Evolutionary conservation across 164 flowering plant species (phyloP), one percentile per base, ranked within the genome.

Genomic region (Vitis rupestris): DNA sequence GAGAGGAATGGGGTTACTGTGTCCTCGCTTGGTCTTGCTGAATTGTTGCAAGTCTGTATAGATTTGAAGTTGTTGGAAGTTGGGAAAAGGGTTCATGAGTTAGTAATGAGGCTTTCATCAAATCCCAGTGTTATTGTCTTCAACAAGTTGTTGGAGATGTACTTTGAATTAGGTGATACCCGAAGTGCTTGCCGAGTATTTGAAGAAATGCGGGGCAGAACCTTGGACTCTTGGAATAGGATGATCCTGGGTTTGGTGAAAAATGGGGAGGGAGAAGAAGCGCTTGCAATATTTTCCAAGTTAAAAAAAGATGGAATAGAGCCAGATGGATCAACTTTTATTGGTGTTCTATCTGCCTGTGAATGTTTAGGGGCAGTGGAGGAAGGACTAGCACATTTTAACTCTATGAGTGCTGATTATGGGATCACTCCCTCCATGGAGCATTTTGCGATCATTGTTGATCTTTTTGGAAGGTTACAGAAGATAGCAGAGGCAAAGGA

Each of bases 321-420:
- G 44, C 85, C 83, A 11, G 75, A 83, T 58, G 65, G 69, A 59
- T 70, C 67, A 5, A 81, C 83, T 49, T 81, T 80, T 60, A 17
- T 49, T 7, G 79, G 70, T 52, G 83, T 81, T 65, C 57, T 84
- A n/a, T 64, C 62, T 54, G 86, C 87, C 47, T 86, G 87, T 67
- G 70, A 50, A 58, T 47, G 65, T 50, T 63, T 77, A 49, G 80
- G 70, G 12, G 80, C 75, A 4, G 78, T 76, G 16, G 75, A 81
- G 44, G 72, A 78, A 59, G 84, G 82, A 12, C 51, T 55, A 9
- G 16, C 16, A 9, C 71, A 74, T 61, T 86, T 86, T 66, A 80
- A 80, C 30, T 68, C 82, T 7, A 84, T 84, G 84, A 71, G 50
- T 13, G 64, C 59, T 49, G 77, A 70, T 11, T 84, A 79, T 52